Conservation (phyloP, 2,329 filamentous ascomycete genomes). For the Falciphora oryzae region DNA sequence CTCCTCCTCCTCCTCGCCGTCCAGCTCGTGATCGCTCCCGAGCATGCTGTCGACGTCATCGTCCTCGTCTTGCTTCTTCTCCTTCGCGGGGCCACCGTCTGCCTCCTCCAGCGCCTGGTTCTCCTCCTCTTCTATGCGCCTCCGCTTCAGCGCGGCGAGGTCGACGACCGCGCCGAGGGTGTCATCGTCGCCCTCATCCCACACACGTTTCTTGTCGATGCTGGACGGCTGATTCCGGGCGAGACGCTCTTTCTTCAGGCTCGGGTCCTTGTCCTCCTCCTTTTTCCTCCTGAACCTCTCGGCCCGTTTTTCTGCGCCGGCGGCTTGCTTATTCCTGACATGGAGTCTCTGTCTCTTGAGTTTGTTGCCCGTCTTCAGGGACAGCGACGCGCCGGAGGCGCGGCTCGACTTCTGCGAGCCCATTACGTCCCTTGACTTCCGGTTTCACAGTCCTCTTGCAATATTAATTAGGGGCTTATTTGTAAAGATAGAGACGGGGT, state of each 20-base stretch:
- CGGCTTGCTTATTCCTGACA: constrained; percentile 71
- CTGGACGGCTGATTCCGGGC: constrained; percentile 74
- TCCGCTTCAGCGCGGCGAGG: constrained; percentile 52
- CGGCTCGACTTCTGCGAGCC: constrained; percentile 16
- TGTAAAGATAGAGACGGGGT: neutral
- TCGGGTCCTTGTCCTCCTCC: constrained; percentile 79
- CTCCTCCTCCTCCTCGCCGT: constrained; percentile 49
- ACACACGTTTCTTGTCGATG: constrained; percentile 81
- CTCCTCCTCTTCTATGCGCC: constrained; percentile 46
- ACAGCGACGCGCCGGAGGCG: constrained; percentile 24
- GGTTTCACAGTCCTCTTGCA: neutral
- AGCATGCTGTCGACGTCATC: constrained; percentile 76
- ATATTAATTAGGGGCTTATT: fast-evolving
- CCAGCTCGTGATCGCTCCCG: constrained; percentile 24
- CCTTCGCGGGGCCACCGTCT: constrained; percentile 35
- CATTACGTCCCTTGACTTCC: constrained; percentile 15
- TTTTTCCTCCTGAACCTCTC: constrained; percentile 57
- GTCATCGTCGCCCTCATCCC: constrained; percentile 69
- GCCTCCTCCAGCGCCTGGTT: constrained; percentile 39
- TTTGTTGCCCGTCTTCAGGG: constrained; percentile 61
- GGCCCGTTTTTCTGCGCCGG: constrained; percentile 37
- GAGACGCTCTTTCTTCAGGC: constrained; percentile 65
- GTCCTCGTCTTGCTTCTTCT: constrained; percentile 35
- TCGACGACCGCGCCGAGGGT: constrained; percentile 51
- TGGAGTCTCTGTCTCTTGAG: constrained; percentile 71